Conservation (phyloP, 2,329 filamentous ascomycete genomes). For the Fusarium sp. region DNA sequence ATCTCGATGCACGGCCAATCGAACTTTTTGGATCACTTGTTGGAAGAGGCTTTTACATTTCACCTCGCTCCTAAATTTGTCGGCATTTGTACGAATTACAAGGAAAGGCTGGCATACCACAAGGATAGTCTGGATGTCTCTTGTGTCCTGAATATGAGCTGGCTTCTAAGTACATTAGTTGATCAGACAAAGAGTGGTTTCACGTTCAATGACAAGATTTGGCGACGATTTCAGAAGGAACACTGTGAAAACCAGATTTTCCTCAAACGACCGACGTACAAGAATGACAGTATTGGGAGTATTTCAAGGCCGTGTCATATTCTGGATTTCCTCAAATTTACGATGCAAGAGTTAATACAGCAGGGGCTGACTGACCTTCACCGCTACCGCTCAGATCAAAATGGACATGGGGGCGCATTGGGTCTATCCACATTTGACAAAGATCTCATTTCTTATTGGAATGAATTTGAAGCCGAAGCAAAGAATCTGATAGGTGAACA, state of each 20-base stretch:
- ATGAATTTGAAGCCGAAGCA: not conserved
- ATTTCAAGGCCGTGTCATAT: not conserved
- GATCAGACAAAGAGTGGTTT: not conserved
- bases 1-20: not conserved
- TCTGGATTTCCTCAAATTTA: not conserved
- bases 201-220: not conserved
- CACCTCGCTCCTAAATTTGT: not conserved
- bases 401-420: too few species aligned
- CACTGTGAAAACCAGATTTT: not conserved
- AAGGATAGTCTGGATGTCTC: not conserved
- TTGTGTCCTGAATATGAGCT: not conserved
- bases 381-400: not conserved
- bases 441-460: not conserved
- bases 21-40: not conserved
- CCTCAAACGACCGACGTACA: not conserved
- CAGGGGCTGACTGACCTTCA: not conserved
- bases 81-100: not conserved
- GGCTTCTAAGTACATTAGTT: not conserved
- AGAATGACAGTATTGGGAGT: not conserved
- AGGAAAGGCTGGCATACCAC: not conserved
- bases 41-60: not conserved
- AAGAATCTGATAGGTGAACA: not conserved
- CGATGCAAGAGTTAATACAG: not conserved
- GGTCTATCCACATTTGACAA: not conserved
- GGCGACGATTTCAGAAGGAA: not conserved